A percentile compares a stretch with the other conserved stretches of the same genome.
phyloP scores from a whole-genome alignment of 148 eudicot species.

The Silene uniflora region DNA sequence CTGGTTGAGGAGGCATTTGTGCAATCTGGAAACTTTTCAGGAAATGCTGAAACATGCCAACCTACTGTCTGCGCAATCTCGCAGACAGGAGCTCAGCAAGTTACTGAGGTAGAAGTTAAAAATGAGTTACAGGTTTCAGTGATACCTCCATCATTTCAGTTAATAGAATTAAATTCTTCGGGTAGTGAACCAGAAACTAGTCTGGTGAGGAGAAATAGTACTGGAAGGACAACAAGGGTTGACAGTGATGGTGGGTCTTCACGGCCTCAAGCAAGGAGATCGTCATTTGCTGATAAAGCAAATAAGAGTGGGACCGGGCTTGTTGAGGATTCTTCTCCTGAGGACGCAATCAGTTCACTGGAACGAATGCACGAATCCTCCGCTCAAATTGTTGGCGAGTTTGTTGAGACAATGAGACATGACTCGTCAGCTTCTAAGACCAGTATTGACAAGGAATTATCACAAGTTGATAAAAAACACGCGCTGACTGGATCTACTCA shows the following conservation, averaged over 20 bases:
- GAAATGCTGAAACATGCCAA: constrained; percentile 30
- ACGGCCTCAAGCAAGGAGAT: constrained; percentile 19
- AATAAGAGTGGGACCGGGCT: constrained; percentile 17
- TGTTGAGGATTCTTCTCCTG: constrained; percentile 33
- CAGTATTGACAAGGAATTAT: constrained; percentile 30
- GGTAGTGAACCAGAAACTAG: constrained; percentile 22
- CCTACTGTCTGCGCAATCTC: constrained; percentile 26
- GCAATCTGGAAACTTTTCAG: constrained; percentile 28
- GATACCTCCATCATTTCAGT: constrained; percentile 32
- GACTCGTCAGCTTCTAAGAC: constrained; percentile 51
- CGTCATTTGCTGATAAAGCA: constrained; percentile 18
- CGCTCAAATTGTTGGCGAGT: constrained; percentile 46
- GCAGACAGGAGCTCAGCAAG: constrained; percentile 28
- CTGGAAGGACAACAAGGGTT: constrained; percentile 20
- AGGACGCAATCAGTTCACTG: constrained; percentile 57
- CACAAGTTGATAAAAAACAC: constrained; percentile 27
- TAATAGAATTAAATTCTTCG: constrained; percentile 14
- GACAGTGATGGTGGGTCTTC: constrained; percentile 20
- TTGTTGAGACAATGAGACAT: constrained; percentile 49
- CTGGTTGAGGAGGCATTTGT: constrained; percentile 28
- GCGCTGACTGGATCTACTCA: constrained; percentile 20
- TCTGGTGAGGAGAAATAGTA: constrained; percentile 22
- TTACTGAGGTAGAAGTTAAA: constrained; percentile 24
- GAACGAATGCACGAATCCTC: constrained; percentile 57
- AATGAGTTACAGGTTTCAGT: constrained; percentile 21